These are phyloP conservation scores for Suillus plorans DNA, from an alignment of 768 basidiomycete species.

Conservation along the genomic window DNA sequence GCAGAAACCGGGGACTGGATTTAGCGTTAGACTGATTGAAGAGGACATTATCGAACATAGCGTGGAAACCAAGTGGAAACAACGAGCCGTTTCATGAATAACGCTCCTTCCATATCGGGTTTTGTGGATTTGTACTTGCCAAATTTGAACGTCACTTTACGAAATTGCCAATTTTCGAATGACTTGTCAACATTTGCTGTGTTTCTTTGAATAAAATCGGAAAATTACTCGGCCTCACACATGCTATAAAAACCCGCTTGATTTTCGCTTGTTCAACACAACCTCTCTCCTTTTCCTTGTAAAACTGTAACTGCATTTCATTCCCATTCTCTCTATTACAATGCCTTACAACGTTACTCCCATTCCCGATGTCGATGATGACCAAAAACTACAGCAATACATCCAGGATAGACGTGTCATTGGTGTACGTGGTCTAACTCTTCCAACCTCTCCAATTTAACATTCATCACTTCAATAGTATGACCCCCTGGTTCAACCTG, in stretches of 20 bases:
- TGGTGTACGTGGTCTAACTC: conserved; percentile 48
- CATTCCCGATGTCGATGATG: conserved; percentile 63
- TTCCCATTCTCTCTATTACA: background rate
- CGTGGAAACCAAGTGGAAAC: conserved; percentile 1
- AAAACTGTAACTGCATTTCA: background rate
- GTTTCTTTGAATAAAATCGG: background rate
- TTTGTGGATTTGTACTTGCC: background rate
- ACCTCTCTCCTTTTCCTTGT: background rate
- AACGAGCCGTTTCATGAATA: background rate
- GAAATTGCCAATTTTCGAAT: background rate
- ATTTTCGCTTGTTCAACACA: too few species aligned
- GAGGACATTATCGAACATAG: conserved; percentile 7
- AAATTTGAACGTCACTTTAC: background rate
- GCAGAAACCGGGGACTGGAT: conserved; percentile 70
- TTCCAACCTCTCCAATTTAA: background rate
- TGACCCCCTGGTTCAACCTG: conserved; percentile 94
- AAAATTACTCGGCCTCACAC: conserved; percentile 4
- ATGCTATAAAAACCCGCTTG: conserved; percentile 1
- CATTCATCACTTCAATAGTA: conserved; percentile 51
- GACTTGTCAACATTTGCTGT: conserved; percentile 5
- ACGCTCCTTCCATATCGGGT: background rate
- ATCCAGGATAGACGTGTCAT: conserved; percentile 81
- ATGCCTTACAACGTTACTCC: conserved; percentile 52
- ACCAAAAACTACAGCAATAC: conserved; percentile 63
- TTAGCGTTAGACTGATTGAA: conserved; percentile 36